These are phyloP conservation scores for Brassica incana DNA, from an alignment of 345 rosid species.

Conservation along the genomic window DNA sequence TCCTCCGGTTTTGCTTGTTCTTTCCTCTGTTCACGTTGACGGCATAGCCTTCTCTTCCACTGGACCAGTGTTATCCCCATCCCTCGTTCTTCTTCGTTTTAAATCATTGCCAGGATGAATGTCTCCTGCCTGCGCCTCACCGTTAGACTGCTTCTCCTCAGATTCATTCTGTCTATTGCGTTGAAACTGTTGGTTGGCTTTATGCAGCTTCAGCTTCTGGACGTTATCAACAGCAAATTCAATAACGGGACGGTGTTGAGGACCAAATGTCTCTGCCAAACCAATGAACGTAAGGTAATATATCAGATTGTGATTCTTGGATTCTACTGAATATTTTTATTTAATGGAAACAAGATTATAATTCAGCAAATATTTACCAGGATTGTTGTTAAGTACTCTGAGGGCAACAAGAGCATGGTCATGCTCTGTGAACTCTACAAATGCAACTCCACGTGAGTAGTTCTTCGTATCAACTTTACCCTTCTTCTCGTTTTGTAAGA, in stretches of 20 bases:
- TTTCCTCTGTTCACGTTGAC: conserved; percentile 21
- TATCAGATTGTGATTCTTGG: conserved; percentile 9
- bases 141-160: conserved; percentile 34
- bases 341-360: too few species aligned
- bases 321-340: not conserved
- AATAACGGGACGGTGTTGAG: conserved; percentile 74
- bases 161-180: conserved; percentile 27
- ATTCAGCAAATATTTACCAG: conserved; percentile 46
- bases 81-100: conserved; percentile 52
- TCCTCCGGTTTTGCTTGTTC: conserved; percentile 31
- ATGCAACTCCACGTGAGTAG: conserved; percentile 87
- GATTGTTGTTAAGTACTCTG: conserved; percentile 91
- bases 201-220: conserved; percentile 66
- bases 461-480: conserved; percentile 64
- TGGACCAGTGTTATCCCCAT: conserved; percentile 21
- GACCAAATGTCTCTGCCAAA: conserved; percentile 72
- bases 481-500: conserved; percentile 61
- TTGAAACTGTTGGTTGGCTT: conserved; percentile 51
- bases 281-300: not conserved
- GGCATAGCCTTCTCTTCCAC: conserved; percentile 23
- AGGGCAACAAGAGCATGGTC: conserved; percentile 91
- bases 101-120: conserved; percentile 30
- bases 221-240: conserved; percentile 86
- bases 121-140: conserved; percentile 25
- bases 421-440: conserved; percentile 78